Base-by-base conservation (phyloP, 805 yeast species). In the Kazachstania taianensis region DNA sequence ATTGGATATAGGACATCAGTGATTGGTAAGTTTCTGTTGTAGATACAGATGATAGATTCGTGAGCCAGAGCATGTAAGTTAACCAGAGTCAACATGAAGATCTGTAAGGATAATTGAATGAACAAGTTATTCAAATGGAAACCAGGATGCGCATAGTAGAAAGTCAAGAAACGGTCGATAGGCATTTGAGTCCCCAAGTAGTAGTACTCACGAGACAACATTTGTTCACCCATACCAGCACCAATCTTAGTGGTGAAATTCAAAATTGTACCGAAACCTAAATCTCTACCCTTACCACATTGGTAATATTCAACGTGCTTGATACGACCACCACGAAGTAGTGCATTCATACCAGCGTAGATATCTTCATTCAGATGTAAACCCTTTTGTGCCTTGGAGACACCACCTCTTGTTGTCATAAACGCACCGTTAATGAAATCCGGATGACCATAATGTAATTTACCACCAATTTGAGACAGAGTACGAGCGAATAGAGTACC, bases 201-300 rank as follows among this genome's bases (percentile, higher is more conserved):
- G 61, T 77, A 81, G 57, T 81, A 81, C 58, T 81, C 94, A 63
- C 94, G 71, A 19, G 87, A 80, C 41, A 81, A 65, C 78, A 81
- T 78, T 59, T 81, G 94, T 62, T 81, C 94, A 59, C 92, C 92
- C 94, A 81, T 81, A 63, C 94, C 94, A 47, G 92, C 87, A 62
- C 94, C 94, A 70, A 81, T 81, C 63, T 81, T 81, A 28, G 87
- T 81, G 16, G 86, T 81, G 70, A 81, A 81, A 62, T 81, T 81
- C 69, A 81, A 68, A 63, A 81, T 81, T 5, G 92, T 80, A 41
- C 86, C 86, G 61, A 81, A 81, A 55, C 94, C 94, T 51, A 81
- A 69, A 70, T 81, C 94, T 69, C 94, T 70, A 57, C 94, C 94
- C 62, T 81, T 81, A 63, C 94, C 94, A 73, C 94, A 81, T 65